Base-by-base conservation (phyloP, 2,329 filamentous ascomycete species). In the Colletotrichum sp. region DNA sequence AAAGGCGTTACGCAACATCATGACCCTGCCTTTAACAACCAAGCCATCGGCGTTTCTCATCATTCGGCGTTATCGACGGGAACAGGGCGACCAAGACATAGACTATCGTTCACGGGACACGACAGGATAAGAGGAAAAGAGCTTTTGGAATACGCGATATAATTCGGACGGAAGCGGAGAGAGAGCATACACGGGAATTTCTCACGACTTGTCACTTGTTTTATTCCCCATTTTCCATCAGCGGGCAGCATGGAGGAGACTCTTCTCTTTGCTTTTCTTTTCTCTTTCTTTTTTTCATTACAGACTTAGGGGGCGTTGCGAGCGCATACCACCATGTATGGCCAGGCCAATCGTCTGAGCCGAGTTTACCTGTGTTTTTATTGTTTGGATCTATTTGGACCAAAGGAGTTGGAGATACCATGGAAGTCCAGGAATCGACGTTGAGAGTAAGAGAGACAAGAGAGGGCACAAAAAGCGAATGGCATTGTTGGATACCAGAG, bases 41-140 rank as follows among this genome's bases (percentile, higher is more conserved):
- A 39, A 52, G 57, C 73, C 72, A 72, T 27, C 44, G 64, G 69
- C 32, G 57, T 72, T 75, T 44, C 39, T 73, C 73, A 75, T 75
- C 39, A 52, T 48, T 73, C 44, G 69, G 73, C 69, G 70, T 75
- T 75, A 72, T 75, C 32, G 63, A 72, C 63, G 81, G 81, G 66
- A 81, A 83, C 27, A 59, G 65, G 71, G 36, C 59, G 25, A 74
- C 60, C 60, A 64, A 76, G 60, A 76, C 60, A 76, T 76, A 76
- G 74, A 76, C 59, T 66, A 66, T 74, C 71, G 74, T 60, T 74
- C 71, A 76, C 36, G 71, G 74, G 74, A 74, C 59, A 76, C 57
- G 71, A 74, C 59, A 65, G 57, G 59, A 65, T 25, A 60, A 44
- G 39, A 57, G 66, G 39, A 74, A 76, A 71, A 27, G 30, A 39